These are phyloP conservation scores for Aureobasidium sp. DNA, from an alignment of 2,329 filamentous ascomycete genomes.

Conservation along the genomic window DNA sequence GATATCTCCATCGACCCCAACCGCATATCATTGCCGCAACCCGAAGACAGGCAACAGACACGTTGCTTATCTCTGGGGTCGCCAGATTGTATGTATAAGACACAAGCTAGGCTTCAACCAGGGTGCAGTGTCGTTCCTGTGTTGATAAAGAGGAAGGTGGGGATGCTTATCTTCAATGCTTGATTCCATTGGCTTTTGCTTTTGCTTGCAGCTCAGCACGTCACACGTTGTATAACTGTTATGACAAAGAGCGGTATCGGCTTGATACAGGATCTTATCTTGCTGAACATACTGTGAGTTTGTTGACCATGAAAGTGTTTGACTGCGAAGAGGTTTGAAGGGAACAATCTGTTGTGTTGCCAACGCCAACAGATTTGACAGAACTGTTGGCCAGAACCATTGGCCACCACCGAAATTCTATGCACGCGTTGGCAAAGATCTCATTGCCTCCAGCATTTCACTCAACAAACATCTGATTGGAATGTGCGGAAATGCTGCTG, in stretches of 20 bases:
- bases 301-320: too few relatives aligned
- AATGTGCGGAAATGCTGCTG: too few relatives aligned
- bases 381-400: background rate
- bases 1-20: background rate
- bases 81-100: too few relatives aligned
- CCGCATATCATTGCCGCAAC: too few relatives aligned
- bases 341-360: background rate
- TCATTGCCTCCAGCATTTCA: constrained; percentile 19
- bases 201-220: background rate
- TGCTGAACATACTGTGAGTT: too few relatives aligned
- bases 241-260: background rate
- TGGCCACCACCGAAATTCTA: background rate
- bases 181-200: background rate
- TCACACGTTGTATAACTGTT: background rate
- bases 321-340: too few relatives aligned
- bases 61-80: too few relatives aligned
- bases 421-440: background rate
- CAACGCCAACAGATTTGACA: background rate
- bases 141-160: background rate
- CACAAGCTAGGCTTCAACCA: too few relatives aligned
- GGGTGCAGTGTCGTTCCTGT: background rate
- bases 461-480: too few relatives aligned
- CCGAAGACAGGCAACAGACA: too few relatives aligned
- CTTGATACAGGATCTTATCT: too few relatives aligned
- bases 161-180: background rate